These are phyloP conservation scores for Neofusicoccum sp. DNA, from an alignment of 2,329 filamentous ascomycete genomes.

Conservation along the genomic window DNA sequence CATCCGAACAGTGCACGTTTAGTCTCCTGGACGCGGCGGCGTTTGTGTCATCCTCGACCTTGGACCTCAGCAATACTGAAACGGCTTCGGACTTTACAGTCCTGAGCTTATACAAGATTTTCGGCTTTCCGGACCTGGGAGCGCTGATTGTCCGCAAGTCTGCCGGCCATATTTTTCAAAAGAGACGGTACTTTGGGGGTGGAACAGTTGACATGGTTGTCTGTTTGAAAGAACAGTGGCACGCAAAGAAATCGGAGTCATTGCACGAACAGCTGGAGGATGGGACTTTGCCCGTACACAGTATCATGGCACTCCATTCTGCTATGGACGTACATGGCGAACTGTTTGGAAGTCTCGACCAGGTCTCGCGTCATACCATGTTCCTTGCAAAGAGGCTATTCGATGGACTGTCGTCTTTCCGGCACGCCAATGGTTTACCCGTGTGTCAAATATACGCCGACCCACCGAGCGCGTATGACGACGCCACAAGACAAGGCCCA, in stretches of 20 bases:
- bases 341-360: conserved; percentile 72
- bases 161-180: conserved; percentile 64
- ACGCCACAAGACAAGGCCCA: conserved; percentile 63
- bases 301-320: conserved; percentile 76
- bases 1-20: conserved; percentile 52
- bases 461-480: conserved; percentile 44
- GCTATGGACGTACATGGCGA: conserved; percentile 70
- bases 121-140: conserved; percentile 91
- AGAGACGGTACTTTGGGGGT: conserved; percentile 84
- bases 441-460: conserved; percentile 70
- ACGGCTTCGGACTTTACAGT: conserved; percentile 80
- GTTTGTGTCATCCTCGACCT: conserved; percentile 72
- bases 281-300: conserved; percentile 88
- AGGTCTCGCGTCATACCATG: conserved; percentile 70
- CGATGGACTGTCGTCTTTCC: conserved; percentile 59
- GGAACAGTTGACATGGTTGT: conserved; percentile 92
- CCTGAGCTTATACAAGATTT: conserved; percentile 95
- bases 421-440: conserved; percentile 67
- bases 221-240: conserved; percentile 77
- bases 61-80: conserved; percentile 67
- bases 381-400: conserved; percentile 65
- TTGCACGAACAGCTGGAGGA: conserved; percentile 87
- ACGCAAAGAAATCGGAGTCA: conserved; percentile 70
- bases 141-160: conserved; percentile 79
- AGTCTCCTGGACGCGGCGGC: conserved; percentile 85